These are phyloP conservation scores for Coemansia sp. DNA, from an alignment of 192 early-diverging fungal species.

Conservation along the genomic window DNA sequence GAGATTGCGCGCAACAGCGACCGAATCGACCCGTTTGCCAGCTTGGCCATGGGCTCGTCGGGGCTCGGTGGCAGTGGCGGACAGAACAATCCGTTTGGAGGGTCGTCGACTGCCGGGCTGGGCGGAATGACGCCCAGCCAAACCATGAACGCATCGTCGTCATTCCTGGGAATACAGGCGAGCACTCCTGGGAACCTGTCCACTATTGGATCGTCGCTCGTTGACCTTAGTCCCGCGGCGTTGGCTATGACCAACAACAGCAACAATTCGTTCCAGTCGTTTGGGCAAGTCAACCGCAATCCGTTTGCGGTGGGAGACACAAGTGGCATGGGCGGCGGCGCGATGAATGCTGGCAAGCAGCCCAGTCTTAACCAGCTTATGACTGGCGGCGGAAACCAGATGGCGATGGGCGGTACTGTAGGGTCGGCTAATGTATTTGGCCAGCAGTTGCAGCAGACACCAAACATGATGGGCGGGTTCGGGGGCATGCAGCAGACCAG, in stretches of 20 bases:
- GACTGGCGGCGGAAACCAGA: constrained; percentile 10
- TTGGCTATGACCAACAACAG: constrained; percentile 19
- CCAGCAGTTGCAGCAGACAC: constrained; percentile 26
- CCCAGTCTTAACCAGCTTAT: constrained; percentile 51
- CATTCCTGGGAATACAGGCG: constrained; percentile 8
- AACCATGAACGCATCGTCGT: constrained; percentile 1
- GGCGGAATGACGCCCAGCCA: constrained; percentile 10
- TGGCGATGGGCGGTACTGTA: constrained; percentile 5
- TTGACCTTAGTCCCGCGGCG: constrained; percentile 36
- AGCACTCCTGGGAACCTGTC: constrained; percentile 9
- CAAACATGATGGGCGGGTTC: constrained; percentile 12
- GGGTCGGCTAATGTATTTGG: constrained; percentile 11
- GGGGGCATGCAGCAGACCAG: constrained; percentile 6
- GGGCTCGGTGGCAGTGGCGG: constrained; percentile 4
- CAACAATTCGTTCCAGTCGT: constrained; percentile 25
- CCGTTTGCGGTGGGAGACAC: constrained; percentile 36
- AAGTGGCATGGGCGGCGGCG: background rate
- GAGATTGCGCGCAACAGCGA: constrained; percentile 58
- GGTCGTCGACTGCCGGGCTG: constrained; percentile 8
- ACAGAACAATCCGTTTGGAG: constrained; percentile 31
- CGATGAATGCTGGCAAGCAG: constrained; percentile 4
- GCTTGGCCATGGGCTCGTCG: constrained; percentile 44
- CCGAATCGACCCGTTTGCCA: constrained; percentile 57
- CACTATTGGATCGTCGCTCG: constrained; percentile 23
- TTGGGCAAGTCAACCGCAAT: constrained; percentile 49